Conservation (phyloP, 345 rosid genomes). For the Eucalyptus tenuipes region DNA sequence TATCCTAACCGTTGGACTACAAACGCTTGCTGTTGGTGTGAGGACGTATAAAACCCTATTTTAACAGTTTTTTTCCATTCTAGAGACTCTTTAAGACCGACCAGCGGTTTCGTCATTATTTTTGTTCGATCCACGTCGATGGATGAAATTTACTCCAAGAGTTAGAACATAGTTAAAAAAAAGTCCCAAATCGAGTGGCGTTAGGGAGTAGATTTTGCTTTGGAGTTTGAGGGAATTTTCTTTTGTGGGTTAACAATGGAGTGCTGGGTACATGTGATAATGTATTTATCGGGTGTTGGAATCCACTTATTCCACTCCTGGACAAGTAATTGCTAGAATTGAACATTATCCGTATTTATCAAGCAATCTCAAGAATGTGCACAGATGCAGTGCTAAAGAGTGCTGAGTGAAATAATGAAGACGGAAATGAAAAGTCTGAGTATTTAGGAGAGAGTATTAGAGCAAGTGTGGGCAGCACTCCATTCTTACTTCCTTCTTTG, state of each 20-base stretch:
- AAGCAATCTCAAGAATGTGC: background rate
- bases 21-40: background rate
- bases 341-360: background rate
- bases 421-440: background rate
- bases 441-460: background rate
- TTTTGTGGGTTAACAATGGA: background rate
- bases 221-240: background rate
- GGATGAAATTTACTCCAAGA: background rate
- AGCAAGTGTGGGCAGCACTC: background rate
- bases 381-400: background rate
- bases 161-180: background rate
- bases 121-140: background rate
- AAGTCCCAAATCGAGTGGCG: background rate
- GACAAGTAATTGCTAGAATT: background rate
- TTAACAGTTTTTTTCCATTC: accelerated
- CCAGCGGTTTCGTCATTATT: background rate
- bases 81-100: background rate
- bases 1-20: constrained; percentile 95
- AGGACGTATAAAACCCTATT: accelerated
- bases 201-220: background rate
- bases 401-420: background rate
- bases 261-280: accelerated
- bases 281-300: background rate
- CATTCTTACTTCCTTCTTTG: background rate
- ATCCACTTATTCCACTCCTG: background rate